Percentiles rank a stretch among this genome's conserved stretches.
These are phyloP conservation scores for Dissophora ornata DNA, from an alignment of 192 early-diverging fungal genomes.

Conservation along the genomic window DNA sequence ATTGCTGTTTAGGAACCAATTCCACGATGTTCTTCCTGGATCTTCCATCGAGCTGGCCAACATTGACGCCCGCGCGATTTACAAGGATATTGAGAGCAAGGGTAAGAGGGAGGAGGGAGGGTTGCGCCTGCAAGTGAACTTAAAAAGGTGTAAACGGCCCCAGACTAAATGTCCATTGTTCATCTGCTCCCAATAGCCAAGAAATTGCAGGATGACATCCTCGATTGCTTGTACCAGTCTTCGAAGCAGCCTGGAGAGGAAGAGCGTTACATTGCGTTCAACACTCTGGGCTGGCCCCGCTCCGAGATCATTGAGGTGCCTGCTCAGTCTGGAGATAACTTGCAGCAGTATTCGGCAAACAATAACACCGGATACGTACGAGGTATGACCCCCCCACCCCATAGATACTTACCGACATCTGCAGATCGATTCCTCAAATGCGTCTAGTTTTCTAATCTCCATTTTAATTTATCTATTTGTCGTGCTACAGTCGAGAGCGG, in stretches of 20 bases:
- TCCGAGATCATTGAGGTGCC: conserved; percentile 78
- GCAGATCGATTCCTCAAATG: no score
- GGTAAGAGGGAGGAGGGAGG: conserved; percentile 41
- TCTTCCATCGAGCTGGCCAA: conserved; percentile 92
- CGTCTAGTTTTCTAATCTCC: no score
- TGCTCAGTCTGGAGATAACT: conserved; percentile 39
- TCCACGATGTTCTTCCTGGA: conserved; percentile 97
- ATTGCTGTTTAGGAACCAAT: conserved; percentile 88
- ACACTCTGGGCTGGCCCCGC: conserved; percentile 76
- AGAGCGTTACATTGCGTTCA: conserved; percentile 63
- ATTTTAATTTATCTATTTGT: no score
- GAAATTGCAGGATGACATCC: conserved; percentile 57
- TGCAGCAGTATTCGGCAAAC: conserved; percentile 61
- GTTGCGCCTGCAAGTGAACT: conserved; percentile 5
- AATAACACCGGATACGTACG: conserved; percentile 56
- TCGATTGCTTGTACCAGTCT: conserved; percentile 55
- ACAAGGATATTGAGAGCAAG: conserved; percentile 41
- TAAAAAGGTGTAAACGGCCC: conserved; percentile 8
- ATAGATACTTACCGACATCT: no score
- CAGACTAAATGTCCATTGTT: no score
- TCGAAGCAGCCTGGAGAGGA: background rate
- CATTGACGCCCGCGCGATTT: conserved; percentile 78
- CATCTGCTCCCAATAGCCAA: no score
- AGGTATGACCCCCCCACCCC: conserved; percentile 24
- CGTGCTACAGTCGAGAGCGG: conserved; percentile 11